Conservation (phyloP, 2,329 filamentous ascomycete genomes). For the Tolypocladium cylindrosporum region DNA sequence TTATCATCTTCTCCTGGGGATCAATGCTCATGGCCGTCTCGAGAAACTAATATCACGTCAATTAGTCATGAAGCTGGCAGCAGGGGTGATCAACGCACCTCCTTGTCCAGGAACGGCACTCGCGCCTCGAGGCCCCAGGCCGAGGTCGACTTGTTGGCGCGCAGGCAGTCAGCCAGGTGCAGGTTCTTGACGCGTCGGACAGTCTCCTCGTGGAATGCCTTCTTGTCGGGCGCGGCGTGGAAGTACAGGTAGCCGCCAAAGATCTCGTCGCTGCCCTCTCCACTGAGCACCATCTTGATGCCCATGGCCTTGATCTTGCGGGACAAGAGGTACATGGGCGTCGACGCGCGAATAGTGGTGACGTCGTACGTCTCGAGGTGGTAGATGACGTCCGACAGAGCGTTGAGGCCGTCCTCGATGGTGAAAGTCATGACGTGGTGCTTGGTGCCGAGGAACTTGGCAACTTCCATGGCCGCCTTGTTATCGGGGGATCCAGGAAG, state of each 20-base stretch:
- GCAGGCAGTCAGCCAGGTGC: slow-evolving; percentile 89
- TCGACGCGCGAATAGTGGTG: slow-evolving; percentile 95
- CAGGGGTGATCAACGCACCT: slow-evolving; percentile 34
- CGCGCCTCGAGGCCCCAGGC: slow-evolving; percentile 97
- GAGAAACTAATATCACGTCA: slow-evolving; percentile 55
- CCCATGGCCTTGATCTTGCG: slow-evolving; percentile 99
- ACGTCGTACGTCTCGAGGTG: slow-evolving; percentile 98
- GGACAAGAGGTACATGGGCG: slow-evolving; percentile 94
- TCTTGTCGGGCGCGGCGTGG: slow-evolving; percentile 83
- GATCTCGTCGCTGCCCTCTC: slow-evolving; percentile 95
- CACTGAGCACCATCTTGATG: slow-evolving; percentile 98
- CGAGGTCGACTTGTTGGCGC: slow-evolving; percentile 97
- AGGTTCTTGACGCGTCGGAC: slow-evolving; percentile 93
- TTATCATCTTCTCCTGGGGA: slow-evolving; percentile 92
- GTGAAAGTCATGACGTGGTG: slow-evolving; percentile 99
- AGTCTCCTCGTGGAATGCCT: slow-evolving; percentile 92
- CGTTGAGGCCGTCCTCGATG: slow-evolving; percentile 92
- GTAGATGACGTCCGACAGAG: slow-evolving; percentile 93
- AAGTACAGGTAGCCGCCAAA: slow-evolving; percentile 99
- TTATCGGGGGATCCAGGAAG: slow-evolving; percentile 89
- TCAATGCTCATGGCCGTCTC: slow-evolving; percentile 90
- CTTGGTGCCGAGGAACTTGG: slow-evolving; percentile 93
- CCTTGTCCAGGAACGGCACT: slow-evolving; percentile 95
- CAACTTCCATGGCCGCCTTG: slow-evolving; percentile 82
- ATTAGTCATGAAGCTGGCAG: not conserved